Conservation (phyloP, 148 eudicot species). For the Fagopyrum homotropicum region DNA sequence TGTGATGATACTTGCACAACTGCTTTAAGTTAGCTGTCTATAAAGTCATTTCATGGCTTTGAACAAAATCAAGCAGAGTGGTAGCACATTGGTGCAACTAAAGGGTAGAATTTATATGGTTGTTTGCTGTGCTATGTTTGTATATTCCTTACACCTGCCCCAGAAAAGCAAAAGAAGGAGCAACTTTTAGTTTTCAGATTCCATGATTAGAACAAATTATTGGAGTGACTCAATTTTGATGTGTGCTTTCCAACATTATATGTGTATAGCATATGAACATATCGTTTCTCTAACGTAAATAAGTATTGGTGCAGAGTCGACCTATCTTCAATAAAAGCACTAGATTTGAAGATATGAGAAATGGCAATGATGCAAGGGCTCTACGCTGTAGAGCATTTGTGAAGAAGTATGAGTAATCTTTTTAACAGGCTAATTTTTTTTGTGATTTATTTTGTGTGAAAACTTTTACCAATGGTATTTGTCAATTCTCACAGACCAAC, state of each 20-base stretch:
- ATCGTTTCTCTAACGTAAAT: conserved; percentile 7
- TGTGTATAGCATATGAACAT: background rate
- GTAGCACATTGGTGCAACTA: background rate
- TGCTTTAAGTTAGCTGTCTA: background rate
- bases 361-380: conserved; percentile 65
- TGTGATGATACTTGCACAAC: background rate
- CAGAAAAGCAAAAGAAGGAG: background rate
- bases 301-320: conserved; percentile 59
- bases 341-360: conserved; percentile 92
- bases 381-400: conserved; percentile 32
- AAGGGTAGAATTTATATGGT: background rate
- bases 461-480: conserved; percentile 7
- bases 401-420: conserved; percentile 38
- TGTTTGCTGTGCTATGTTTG: background rate
- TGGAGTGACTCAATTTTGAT: background rate
- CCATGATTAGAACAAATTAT: background rate
- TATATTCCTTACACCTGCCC: background rate
- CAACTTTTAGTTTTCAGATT: background rate
- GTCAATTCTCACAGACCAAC: conserved; percentile 42
- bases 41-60: background rate
- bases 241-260: background rate
- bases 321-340: conserved; percentile 97
- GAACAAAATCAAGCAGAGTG: background rate
- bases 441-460: background rate
- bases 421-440: background rate